A percentile compares a stretch with the other conserved stretches of the same genome.
Evolutionary conservation across 108 stramenopile genomes (phyloP).

Genomic region (Conticribra guillardii): DNA sequence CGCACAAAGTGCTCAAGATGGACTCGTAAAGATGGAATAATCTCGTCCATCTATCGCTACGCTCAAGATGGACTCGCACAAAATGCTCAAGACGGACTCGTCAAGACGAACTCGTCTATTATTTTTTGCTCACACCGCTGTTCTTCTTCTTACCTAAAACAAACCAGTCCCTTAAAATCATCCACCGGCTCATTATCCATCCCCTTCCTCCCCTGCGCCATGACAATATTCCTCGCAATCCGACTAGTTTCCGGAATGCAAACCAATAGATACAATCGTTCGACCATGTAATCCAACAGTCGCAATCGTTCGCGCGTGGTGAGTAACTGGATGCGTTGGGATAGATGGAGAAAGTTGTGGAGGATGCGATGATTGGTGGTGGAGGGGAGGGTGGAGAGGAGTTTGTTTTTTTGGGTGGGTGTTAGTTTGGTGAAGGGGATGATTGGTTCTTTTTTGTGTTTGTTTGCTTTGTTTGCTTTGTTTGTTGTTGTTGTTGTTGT

Average conservation of each 20-base stretch:
- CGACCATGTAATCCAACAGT: slow-evolving; percentile 59
- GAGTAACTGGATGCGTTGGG: slow-evolving; percentile 24
- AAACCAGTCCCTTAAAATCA: slow-evolving; percentile 69
- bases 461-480: no score
- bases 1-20: no score
- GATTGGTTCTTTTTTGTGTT: no score
- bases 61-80: no score
- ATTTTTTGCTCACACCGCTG: background rate
- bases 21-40: no score
- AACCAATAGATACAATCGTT: slow-evolving; percentile 51
- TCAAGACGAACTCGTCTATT: no score
- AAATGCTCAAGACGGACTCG: no score
- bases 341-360: slow-evolving; percentile 39
- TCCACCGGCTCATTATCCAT: slow-evolving; percentile 63
- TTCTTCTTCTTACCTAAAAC: slow-evolving; percentile 41
- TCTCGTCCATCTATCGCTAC: no score
- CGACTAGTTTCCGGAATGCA: slow-evolving; percentile 58
- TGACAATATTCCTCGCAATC: slow-evolving; percentile 61
- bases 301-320: slow-evolving; percentile 41
- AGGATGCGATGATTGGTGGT: slow-evolving; percentile 36
- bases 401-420: slow-evolving; percentile 13
- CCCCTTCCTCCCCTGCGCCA: slow-evolving; percentile 55
- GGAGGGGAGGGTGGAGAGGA: slow-evolving; percentile 30
- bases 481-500: no score
- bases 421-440: slow-evolving; percentile 13